Percentiles rank a stretch among this genome's conserved stretches.
Conservation (phyloP, 2,329 filamentous ascomycete genomes). For the Cercospora sp. region DNA sequence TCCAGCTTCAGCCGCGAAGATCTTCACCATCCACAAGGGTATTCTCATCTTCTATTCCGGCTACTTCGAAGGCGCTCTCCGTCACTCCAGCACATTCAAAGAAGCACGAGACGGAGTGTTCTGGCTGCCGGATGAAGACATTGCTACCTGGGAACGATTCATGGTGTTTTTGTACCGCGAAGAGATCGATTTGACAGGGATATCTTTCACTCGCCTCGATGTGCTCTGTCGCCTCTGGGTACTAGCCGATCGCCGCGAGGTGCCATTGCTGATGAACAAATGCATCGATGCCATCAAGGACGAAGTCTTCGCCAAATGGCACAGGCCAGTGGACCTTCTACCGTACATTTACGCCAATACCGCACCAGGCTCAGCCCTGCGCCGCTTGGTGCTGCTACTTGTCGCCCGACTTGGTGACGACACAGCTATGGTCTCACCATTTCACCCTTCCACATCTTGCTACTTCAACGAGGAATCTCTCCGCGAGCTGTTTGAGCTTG, state of each 20-base stretch:
- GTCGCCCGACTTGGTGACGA: neutral
- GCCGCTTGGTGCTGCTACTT: neutral
- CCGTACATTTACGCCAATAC: conserved; percentile 15
- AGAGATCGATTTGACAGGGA: neutral
- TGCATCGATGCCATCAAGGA: neutral
- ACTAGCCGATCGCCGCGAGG: neutral
- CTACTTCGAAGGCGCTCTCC: neutral
- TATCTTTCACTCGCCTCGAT: neutral
- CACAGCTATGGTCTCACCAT: neutral
- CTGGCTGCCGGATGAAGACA: neutral
- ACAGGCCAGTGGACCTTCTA: neutral
- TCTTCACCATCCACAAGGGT: neutral
- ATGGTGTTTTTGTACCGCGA: neutral
- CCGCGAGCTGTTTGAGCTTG: neutral
- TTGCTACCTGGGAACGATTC: neutral
- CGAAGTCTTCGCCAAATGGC: neutral
- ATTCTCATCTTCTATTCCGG: neutral
- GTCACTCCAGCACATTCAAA: neutral
- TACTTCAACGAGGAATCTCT: neutral
- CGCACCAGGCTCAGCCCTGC: neutral
- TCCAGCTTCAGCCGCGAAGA: neutral
- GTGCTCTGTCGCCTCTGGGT: conserved; percentile 1
- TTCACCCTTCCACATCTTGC: neutral
- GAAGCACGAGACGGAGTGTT: neutral
- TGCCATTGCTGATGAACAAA: neutral